Evolutionary conservation across 2,329 filamentous ascomycete species (phyloP), one percentile per base, ranked within the genome.

Genomic region (Hypoxylon sp.): DNA sequence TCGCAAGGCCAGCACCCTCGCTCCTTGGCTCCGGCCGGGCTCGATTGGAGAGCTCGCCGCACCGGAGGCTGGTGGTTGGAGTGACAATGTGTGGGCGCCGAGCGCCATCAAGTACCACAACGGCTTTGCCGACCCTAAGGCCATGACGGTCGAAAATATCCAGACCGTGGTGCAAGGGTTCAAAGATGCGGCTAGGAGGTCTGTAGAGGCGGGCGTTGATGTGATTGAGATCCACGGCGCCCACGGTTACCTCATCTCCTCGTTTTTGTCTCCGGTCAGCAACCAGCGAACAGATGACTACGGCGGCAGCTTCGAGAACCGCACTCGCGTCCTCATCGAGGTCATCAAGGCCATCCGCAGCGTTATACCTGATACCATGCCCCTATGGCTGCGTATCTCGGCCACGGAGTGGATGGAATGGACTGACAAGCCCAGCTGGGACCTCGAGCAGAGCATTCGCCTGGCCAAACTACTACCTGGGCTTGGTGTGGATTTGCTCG

Each of bases 401-500:
- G 78, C 76, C 3, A 85, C 82, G 4, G 84, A 87, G 60, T 86
- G 83, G 81, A 78, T 84, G 71, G 80, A 86, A 57, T 67, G 69
- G 62, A 57, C 67, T 4, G 69, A 63, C 38, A 61, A 73, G 57
- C 71, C 74, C 5, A 78, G 74, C 16, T 96, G 90, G 90, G 86
- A 83, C 3, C 63, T 87, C n/a, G 80, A 86, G 31, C 80, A 91
- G 59, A 88, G 71, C 51, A 81, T 88, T 55, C 75, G 73, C 44
- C 81, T 94, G 2, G 88, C 90, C 9, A 79, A 82, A 66, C 74
- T 87, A 7, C 80, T 97, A 1, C 88, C 89, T 0, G 81, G 80
- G 0, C 76, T 79, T 8, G 92, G 92, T 20, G 80, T 96, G 31
- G 92, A 97, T 68, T 75, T 96, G 11, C 78, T 96, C 20, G 92